Conservation (phyloP, 2,329 filamentous ascomycete genomes). For the Aphanocladium album region DNA sequence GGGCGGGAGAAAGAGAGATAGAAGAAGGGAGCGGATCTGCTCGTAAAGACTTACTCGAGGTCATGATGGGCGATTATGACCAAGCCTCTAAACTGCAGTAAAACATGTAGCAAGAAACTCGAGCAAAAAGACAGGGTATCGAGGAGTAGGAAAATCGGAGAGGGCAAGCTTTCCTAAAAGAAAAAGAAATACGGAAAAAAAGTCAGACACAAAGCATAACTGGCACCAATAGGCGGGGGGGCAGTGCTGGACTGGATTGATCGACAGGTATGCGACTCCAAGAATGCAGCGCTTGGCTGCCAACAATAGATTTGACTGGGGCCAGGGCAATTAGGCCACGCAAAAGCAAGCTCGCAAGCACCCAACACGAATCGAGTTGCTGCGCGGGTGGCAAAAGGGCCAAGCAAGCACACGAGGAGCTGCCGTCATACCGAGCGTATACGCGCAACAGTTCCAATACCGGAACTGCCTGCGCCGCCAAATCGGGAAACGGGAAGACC, state of each 20-base stretch:
- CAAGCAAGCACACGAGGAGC: conserved; percentile 5
- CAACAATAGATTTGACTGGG: background rate
- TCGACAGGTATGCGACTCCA: conserved; percentile 8
- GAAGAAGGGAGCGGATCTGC: conserved; percentile 30
- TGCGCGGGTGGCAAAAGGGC: conserved; percentile 1
- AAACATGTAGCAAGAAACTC: conserved; percentile 10
- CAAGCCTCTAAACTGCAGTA: conserved; percentile 22
- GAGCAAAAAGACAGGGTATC: conserved; percentile 4
- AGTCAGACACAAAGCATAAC: conserved; percentile 5
- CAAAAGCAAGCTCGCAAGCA: background rate
- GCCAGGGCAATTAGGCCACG: background rate
- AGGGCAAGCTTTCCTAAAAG: background rate
- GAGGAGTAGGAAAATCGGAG: background rate
- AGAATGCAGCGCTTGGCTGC: conserved; percentile 4
- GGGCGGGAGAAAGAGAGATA: conserved; percentile 30
- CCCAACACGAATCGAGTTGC: background rate
- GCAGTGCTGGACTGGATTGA: conserved; percentile 7
- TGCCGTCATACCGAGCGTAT: background rate
- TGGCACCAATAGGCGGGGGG: background rate
- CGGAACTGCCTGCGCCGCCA: background rate
- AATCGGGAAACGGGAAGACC: background rate
- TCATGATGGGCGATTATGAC: conserved; percentile 36
- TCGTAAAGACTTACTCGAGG: conserved; percentile 42
- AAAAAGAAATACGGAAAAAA: conserved; percentile 4
- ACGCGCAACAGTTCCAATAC: background rate